Percentiles rank a stretch among this genome's conserved stretches.
phyloP scores from a whole-genome alignment of 352 stramenopile genomes.

The Porosira glacialis region DNA sequence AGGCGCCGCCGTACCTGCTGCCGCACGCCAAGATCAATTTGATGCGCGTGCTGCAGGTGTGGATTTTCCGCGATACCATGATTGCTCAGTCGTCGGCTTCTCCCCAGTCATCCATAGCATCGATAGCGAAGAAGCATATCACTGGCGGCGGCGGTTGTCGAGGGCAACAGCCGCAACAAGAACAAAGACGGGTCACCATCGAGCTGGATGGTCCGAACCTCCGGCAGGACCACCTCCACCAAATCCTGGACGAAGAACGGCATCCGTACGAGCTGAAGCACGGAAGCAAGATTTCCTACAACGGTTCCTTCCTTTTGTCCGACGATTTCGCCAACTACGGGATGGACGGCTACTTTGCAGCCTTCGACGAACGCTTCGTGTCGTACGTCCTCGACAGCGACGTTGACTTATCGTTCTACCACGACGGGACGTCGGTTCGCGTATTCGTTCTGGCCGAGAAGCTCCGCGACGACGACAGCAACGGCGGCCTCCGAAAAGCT shows the following conservation, averaged over 20 bases:
- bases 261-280: conserved; percentile 57
- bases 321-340: conserved; percentile 12
- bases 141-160: neutral
- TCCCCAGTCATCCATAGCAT: no score
- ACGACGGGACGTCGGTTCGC: conserved; percentile 18
- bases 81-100: conserved; percentile 58
- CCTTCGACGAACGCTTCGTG: conserved; percentile 54
- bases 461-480: no score
- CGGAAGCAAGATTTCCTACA: conserved; percentile 37
- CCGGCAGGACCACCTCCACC: conserved; percentile 40
- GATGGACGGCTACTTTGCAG: conserved; percentile 7
- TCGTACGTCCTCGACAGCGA: conserved; percentile 65
- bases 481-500: no score
- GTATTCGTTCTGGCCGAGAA: conserved; percentile 38
- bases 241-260: conserved; percentile 56
- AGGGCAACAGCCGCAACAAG: no score
- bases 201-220: conserved; percentile 47
- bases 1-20: conserved; percentile 57
- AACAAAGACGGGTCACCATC: no score
- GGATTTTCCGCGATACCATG: conserved; percentile 74
- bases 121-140: conserved; percentile 13
- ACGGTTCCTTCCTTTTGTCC: conserved; percentile 46
- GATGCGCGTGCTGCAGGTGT: conserved; percentile 69
- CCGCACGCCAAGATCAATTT: conserved; percentile 62
- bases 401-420: conserved; percentile 48